A percentile compares a stretch with the other conserved stretches of the same genome.
Evolutionary conservation across 768 basidiomycete genomes (phyloP).

Genomic region (Hypsizygus marmoreus): DNA sequence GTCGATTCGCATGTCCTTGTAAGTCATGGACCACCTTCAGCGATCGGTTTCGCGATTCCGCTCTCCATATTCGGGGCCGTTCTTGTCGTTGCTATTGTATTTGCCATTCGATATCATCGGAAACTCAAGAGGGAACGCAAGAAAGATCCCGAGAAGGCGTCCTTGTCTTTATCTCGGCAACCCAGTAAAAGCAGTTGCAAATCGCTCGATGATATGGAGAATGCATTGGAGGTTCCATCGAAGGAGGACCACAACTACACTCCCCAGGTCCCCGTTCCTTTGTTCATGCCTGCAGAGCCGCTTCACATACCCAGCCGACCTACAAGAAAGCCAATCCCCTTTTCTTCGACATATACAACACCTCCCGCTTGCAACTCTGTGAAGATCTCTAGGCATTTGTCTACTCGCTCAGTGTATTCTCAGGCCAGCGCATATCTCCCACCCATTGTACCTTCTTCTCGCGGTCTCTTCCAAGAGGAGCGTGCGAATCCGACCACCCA

Average conservation of each 20-base stretch:
- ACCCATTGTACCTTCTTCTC: background rate
- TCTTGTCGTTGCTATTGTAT: conserved; percentile 27
- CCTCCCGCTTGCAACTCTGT: background rate
- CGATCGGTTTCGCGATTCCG: conserved; percentile 34
- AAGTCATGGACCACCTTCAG: conserved; percentile 25
- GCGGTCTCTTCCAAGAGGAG: background rate
- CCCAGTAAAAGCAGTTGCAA: conserved; percentile 18
- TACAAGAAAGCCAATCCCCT: conserved; percentile 9
- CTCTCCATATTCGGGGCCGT: conserved; percentile 33
- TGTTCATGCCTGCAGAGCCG: conserved; percentile 21
- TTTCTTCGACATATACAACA: conserved; percentile 12
- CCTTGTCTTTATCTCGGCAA: conserved; percentile 16
- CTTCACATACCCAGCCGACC: conserved; percentile 7
- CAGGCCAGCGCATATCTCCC: background rate
- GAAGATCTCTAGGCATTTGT: conserved; percentile 11
- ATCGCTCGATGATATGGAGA: conserved; percentile 19
- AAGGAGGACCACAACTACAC: conserved; percentile 13
- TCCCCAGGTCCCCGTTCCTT: conserved; percentile 19
- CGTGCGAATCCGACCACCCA: conserved; percentile 5
- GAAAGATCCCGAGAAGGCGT: conserved; percentile 20
- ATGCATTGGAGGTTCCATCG: conserved; percentile 19
- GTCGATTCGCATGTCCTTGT: conserved; percentile 19
- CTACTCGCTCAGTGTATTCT: conserved; percentile 1
- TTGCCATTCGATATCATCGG: conserved; percentile 29
- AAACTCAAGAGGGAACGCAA: conserved; percentile 21